Evolutionary conservation across 257 asterid species (phyloP), one percentile per base, ranked within the genome.

Genomic region (Echium plantagineum): DNA sequence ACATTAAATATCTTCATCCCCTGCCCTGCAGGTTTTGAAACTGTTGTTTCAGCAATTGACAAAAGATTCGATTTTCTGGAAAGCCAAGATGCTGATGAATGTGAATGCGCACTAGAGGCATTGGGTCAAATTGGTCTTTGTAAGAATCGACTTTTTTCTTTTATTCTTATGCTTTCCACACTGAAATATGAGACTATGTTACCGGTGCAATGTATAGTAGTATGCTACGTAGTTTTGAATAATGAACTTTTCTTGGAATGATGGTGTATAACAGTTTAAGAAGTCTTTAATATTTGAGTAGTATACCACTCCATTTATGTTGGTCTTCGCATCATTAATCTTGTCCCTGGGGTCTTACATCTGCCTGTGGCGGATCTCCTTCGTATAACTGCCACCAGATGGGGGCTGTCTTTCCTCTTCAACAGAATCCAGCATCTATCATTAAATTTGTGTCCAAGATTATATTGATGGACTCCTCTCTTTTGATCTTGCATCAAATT

Each of bases 81-180:
- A 60, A 77, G 78, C 68, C 77, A 75, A 71, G 86, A 84, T 35
- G 80, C 86, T 10, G 94, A 93, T 74, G 99, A 86, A 74, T 81
- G 81, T 72, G 99, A 93, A 89, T 83, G 91, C 68, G 97, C 97
- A 38, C 83, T 93, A 42, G 99, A 93, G 72, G 89, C 96, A 58
- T 75, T 89, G 76, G 99, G 99, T 69, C 96, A 84, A 70, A 84
- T 89, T 75, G 97, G 97, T 63, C 75, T 78, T 47, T 84, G 97
- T 93, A 70, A 89, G 98, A 78, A 63, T 60, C 64, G 64, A 61
- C 65, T 68, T 66, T 38, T 57, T 62, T 32, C 38, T 57, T 62
- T 32, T 28, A 6, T 28, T 51, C 67, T 30, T 67, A 6, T 52
- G 35, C 31, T 61, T 28, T 10, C 4, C 12, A 0, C 5, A 0